phyloP scores from a whole-genome alignment of 805 yeast genomes.

The Blastobotrys attinorum region DNA sequence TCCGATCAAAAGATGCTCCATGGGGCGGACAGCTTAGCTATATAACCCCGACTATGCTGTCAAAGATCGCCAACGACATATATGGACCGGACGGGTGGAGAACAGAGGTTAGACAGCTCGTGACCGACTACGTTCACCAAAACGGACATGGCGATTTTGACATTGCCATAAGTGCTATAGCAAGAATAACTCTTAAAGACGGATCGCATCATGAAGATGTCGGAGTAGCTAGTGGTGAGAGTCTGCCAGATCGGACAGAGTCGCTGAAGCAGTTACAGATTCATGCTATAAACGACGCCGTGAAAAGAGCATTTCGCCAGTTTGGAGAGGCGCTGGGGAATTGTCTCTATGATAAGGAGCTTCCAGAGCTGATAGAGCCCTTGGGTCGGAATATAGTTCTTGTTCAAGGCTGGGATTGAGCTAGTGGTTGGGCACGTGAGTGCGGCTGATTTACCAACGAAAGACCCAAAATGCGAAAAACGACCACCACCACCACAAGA shows the following conservation, averaged over 20 bases:
- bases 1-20: no score
- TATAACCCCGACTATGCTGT: constrained; percentile 8
- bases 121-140: constrained; percentile 44
- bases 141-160: constrained; percentile 9
- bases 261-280: constrained; percentile 77
- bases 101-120: constrained; percentile 48
- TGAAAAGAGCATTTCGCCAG: constrained; percentile 69
- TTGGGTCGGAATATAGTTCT: no score
- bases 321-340: constrained; percentile 64
- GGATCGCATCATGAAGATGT: constrained; percentile 76
- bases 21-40: not conserved
- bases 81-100: constrained; percentile 79
- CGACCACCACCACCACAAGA: no score
- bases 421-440: not conserved
- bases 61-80: constrained; percentile 63
- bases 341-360: constrained; percentile 30
- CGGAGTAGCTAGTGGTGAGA: constrained; percentile 68
- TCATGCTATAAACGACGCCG: constrained; percentile 78
- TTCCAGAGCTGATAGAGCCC: constrained; percentile 13
- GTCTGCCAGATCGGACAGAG: constrained; percentile 43
- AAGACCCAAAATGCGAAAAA: no score
- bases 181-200: constrained; percentile 65
- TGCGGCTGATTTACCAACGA: no score
- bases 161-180: constrained; percentile 31
- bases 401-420: no score